A percentile compares a stretch with the other conserved stretches of the same genome.
Conservation (phyloP, 768 basidiomycete species). For the Agrocybe pediades region DNA sequence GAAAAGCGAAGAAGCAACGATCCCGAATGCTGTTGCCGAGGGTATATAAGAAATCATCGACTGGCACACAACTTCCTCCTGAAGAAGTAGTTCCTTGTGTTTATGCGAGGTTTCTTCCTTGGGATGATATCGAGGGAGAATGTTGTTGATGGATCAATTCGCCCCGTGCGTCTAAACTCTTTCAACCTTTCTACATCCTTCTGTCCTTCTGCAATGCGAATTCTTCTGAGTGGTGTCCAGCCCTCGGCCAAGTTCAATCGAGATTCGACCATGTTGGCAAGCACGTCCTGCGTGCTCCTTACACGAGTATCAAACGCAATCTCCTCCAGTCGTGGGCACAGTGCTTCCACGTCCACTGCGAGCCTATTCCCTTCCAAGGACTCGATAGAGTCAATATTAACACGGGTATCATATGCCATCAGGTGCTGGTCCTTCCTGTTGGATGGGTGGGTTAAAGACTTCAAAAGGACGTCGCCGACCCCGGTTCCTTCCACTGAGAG, state of each 20-base stretch:
- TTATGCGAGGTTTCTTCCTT: constrained; percentile 9
- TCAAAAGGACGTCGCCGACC: constrained; percentile 25
- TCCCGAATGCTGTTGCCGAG: neutral
- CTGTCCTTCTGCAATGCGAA: constrained; percentile 20
- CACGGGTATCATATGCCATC: neutral
- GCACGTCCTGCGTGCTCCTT: constrained; percentile 16
- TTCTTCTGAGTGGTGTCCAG: constrained; percentile 8
- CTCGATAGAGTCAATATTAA: neutral
- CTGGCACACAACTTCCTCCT: constrained; percentile 25
- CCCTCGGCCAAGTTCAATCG: constrained; percentile 12
- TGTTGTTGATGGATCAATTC: neutral
- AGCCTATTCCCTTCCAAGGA: neutral
- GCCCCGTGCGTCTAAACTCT: constrained; percentile 9
- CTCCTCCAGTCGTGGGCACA: constrained; percentile 24
- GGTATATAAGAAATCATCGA: constrained; percentile 13
- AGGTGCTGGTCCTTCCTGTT: neutral
- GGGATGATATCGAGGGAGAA: constrained; percentile 16
- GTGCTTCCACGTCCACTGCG: neutral
- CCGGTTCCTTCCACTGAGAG: constrained; percentile 25
- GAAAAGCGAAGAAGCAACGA: no score
- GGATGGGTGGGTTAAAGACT: constrained; percentile 18
- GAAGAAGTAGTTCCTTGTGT: constrained; percentile 18
- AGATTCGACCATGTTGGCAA: constrained; percentile 25
- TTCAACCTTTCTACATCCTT: constrained; percentile 17
- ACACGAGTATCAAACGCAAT: constrained; percentile 24